Evolutionary conservation across 805 yeast species (phyloP).

Genomic region (Hanseniaspora thailandica): DNA sequence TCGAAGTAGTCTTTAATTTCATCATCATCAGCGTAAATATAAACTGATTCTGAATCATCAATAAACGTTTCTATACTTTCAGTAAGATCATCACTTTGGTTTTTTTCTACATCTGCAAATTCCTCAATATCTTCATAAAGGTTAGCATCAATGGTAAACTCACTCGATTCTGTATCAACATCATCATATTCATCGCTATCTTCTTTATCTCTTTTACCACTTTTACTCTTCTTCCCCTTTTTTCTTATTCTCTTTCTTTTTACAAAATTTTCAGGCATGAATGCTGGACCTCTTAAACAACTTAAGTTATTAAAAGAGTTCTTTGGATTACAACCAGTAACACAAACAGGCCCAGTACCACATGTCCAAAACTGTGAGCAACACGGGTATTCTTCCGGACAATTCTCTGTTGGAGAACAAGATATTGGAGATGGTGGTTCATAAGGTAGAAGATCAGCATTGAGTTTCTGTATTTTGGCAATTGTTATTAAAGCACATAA

Average conservation of each 20-base stretch:
- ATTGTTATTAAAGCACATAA: not conserved
- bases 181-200: constrained; percentile 17
- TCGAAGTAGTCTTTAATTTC: constrained; percentile 16
- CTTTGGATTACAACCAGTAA: constrained; percentile 81
- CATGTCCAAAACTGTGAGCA: constrained; percentile 80
- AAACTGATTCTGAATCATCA: not conserved
- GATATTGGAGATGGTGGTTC: constrained; percentile 21
- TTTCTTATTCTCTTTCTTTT: not conserved
- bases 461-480: too few species aligned
- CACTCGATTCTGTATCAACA: not conserved
- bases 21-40: not conserved
- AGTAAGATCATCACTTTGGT: not conserved
- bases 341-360: constrained; percentile 63
- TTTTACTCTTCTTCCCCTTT: not conserved
- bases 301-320: constrained; percentile 52
- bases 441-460: constrained; percentile 18
- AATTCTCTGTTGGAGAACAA: constrained; percentile 27
- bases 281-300: constrained; percentile 69
- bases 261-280: constrained; percentile 36
- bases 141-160: too few species aligned
- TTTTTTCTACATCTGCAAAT: too few species aligned
- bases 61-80: not conserved
- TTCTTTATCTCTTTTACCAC: constrained; percentile 23
- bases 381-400: constrained; percentile 75
- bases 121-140: not conserved